Percentiles rank a stretch among this genome's conserved stretches.
Evolutionary conservation across 2,329 filamentous ascomycete genomes (phyloP).

Genomic region (Venturia asperata): DNA sequence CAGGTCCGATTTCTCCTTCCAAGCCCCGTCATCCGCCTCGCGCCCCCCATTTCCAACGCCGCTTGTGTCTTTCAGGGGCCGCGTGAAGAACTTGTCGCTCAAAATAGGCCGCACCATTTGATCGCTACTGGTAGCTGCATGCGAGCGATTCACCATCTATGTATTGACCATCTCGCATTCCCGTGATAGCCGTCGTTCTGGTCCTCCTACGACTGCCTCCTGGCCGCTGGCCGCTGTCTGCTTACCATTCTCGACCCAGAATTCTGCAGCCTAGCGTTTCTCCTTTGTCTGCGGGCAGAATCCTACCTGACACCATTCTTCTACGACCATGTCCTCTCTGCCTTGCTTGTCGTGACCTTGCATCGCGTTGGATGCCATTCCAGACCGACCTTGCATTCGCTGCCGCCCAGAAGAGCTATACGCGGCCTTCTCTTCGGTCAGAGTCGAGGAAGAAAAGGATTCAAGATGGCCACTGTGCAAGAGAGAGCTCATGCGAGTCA

Average conservation of each 20-base stretch:
- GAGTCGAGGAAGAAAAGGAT: neutral
- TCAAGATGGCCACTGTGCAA: neutral
- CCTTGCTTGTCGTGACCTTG: constrained; percentile 4
- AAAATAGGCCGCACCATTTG: neutral
- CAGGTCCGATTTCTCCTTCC: neutral
- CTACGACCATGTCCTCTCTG: neutral
- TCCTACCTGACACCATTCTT: neutral
- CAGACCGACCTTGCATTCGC: neutral
- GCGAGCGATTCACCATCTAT: neutral
- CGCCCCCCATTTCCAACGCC: neutral
- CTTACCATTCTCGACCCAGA: neutral
- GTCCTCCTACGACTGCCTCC: neutral
- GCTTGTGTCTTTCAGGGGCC: neutral
- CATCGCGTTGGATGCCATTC: constrained; percentile 4
- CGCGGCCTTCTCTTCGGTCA: neutral
- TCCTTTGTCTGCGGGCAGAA: neutral
- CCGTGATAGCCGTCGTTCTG: neutral
- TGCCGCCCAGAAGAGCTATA: neutral
- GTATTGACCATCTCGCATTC: no score
- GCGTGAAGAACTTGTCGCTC: neutral
- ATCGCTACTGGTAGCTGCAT: neutral
- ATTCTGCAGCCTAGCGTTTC: neutral
- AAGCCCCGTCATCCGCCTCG: neutral
- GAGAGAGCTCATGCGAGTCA: neutral
- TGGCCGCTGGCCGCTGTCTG: neutral